Conservation (phyloP, 208 protist species). For the Strigomonas culicis region DNA sequence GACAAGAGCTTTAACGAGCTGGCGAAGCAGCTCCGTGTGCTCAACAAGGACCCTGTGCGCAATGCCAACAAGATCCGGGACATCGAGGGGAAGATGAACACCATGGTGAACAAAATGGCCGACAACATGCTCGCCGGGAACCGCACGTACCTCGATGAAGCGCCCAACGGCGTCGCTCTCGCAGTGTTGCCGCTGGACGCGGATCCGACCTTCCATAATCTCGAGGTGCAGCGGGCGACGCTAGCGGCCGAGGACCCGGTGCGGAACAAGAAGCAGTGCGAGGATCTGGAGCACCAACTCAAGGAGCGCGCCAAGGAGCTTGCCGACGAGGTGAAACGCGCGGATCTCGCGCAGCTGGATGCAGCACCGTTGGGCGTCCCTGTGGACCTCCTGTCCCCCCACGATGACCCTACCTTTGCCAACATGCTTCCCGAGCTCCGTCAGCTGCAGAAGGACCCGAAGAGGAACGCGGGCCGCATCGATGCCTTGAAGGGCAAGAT, state of each 20-base stretch:
- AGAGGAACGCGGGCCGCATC: conserved; percentile 27
- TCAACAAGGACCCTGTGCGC: conserved; percentile 49
- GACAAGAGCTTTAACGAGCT: conserved; percentile 34
- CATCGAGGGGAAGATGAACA: conserved; percentile 46
- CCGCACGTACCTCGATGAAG: conserved; percentile 35
- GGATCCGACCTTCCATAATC: conserved; percentile 44
- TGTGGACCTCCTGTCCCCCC: too few species aligned
- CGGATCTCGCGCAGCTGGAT: too few species aligned
- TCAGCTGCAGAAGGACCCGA: conserved; percentile 29
- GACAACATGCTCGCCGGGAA: conserved; percentile 35
- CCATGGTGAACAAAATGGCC: conserved; percentile 43
- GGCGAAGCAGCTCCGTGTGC: conserved; percentile 42
- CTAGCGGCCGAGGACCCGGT: conserved; percentile 25
- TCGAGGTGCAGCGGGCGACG: conserved; percentile 39
- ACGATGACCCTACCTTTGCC: too few species aligned
- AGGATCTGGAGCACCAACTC: conserved; percentile 48
- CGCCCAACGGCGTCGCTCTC: conserved; percentile 49
- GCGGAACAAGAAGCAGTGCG: conserved; percentile 17
- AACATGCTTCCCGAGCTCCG: too few species aligned
- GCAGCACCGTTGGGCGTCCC: too few species aligned
- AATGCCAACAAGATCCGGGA: conserved; percentile 50
- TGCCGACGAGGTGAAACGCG: conserved; percentile 43
- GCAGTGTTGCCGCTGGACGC: conserved; percentile 49
- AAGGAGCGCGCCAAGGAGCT: conserved; percentile 49
- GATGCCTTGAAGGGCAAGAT: conserved; percentile 18